Percentiles rank a stretch among this genome's conserved stretches.
Evolutionary conservation across 2,329 filamentous ascomycete genomes (phyloP).

Genomic region (Beauveria brongniartii): DNA sequence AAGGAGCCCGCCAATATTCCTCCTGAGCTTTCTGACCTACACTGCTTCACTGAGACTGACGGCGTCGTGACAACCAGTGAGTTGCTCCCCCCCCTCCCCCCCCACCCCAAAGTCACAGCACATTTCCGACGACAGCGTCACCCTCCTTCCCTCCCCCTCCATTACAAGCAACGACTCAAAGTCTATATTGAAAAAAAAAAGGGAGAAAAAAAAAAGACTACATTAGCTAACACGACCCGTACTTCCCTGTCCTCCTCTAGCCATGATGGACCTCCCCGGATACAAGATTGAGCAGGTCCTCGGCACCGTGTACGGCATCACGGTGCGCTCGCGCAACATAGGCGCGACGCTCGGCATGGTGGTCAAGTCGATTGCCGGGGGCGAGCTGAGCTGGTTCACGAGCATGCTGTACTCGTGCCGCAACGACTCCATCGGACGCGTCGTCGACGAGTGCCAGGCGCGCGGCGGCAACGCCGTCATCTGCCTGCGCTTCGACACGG

Average conservation of each 20-base stretch:
- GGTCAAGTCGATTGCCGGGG: conserved; percentile 48
- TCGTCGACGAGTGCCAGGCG: conserved; percentile 48
- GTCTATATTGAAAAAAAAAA: no score
- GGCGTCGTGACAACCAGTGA: conserved; percentile 50
- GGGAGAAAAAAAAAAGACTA: not conserved
- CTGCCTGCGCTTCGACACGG: conserved; percentile 49
- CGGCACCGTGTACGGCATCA: conserved; percentile 50
- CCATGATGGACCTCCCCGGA: conserved; percentile 56
- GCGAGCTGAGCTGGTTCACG: conserved; percentile 52
- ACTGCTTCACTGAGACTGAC: conserved; percentile 54
- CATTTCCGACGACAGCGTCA: no score
- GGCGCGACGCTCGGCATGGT: conserved; percentile 48
- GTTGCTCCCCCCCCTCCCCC: conserved; percentile 12
- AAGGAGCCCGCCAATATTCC: conserved; percentile 29
- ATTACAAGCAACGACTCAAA: no score
- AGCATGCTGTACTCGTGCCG: conserved; percentile 50
- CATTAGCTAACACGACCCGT: not conserved
- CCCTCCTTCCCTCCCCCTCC: no score
- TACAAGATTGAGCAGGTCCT: conserved; percentile 50
- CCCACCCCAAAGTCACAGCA: not conserved
- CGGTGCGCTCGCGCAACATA: conserved; percentile 50
- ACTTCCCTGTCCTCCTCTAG: conserved; percentile 14
- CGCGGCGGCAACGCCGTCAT: conserved; percentile 54
- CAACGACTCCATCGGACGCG: conserved; percentile 48
- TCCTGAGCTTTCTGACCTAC: conserved; percentile 36